phyloP scores from a whole-genome alignment of 768 basidiomycete genomes.

The Mycena sanguinolenta region DNA sequence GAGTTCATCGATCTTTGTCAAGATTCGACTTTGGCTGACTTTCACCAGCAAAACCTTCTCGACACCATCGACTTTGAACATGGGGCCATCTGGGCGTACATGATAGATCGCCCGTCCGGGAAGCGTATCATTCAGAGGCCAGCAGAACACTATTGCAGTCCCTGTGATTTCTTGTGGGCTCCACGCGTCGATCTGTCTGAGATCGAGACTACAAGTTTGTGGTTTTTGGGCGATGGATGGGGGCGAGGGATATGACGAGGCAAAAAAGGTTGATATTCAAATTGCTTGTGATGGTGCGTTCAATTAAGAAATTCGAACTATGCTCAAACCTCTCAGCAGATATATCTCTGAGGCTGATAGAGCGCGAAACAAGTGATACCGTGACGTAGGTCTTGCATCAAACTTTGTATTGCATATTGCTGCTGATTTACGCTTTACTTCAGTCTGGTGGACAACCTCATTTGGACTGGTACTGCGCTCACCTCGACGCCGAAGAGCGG shows the following conservation, averaged over 20 bases:
- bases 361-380: too few species aligned
- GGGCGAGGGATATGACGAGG: constrained; percentile 22
- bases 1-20: not conserved
- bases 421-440: too few species aligned
- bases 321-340: not conserved
- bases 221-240: not conserved
- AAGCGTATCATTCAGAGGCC: constrained; percentile 26
- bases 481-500: too few species aligned
- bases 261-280: not conserved
- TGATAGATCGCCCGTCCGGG: constrained; percentile 8
- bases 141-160: constrained; percentile 4
- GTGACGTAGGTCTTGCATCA: too few species aligned
- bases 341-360: not conserved
- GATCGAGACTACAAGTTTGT: constrained; percentile 5
- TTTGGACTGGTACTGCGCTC: too few species aligned
- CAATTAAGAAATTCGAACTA: not conserved
- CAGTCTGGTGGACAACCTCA: too few species aligned
- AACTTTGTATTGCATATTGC: too few species aligned
- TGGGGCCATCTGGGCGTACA: constrained; percentile 8
- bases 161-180: constrained; percentile 26
- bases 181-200: constrained; percentile 21
- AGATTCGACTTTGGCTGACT: not conserved
- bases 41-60: constrained; percentile 18
- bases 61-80: constrained; percentile 23
- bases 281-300: constrained; percentile 21